Evolutionary conservation across 164 flowering plant genomes (phyloP), one percentile per base, ranked within the genome.

Genomic region (Magnolia officinalis): DNA sequence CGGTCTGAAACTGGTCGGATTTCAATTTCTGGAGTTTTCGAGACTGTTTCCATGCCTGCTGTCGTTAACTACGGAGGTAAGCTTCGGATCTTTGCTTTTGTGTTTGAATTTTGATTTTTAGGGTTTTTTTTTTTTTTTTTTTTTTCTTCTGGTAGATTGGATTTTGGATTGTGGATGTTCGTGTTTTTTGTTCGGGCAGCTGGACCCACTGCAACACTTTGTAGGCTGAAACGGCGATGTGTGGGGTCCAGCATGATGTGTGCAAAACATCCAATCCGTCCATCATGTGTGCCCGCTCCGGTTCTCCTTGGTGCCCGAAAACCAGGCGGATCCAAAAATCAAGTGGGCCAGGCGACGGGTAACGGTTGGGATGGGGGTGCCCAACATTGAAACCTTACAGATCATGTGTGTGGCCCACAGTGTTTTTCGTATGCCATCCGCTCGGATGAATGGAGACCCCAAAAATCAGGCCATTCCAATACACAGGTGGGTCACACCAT

Each of bases 61-160:
- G 83, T 84, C 76, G 79, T 82, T 64, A 79, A 80, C 24, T 84
- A 72, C 67, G 11, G 73, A 21, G 86, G 86, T 84, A 70, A 74
- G 83, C 37, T 71, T 67, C 37, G 1, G 55, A 11, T 74, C 63
- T 58, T 37, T 63, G 13, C 6, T 50, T 75, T 31, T 1, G 29
- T 63, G 21, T 29, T 45, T n/a, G 1, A 70, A 16, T 75, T 74
- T 70, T 21, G 50, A 16, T 2, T 13, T 18, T 67, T 52, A 21
- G 24, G 72, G 8, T 73, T 78, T 8, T 71, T 9, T 23, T 73
- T 21, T 31, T 13, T 23, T 73, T 14, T 71, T 9, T 67, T 78
- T 14, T 71, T 4, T 18, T 73, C 14, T 59, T 6, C 1, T 71
- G 4, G 13, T 7, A 29, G 31, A 23, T 67, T 20, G 29, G 55